These are phyloP conservation scores for Elymus sibiricus DNA, from an alignment of 176 grass and related monocot species.

Conservation along the genomic window DNA sequence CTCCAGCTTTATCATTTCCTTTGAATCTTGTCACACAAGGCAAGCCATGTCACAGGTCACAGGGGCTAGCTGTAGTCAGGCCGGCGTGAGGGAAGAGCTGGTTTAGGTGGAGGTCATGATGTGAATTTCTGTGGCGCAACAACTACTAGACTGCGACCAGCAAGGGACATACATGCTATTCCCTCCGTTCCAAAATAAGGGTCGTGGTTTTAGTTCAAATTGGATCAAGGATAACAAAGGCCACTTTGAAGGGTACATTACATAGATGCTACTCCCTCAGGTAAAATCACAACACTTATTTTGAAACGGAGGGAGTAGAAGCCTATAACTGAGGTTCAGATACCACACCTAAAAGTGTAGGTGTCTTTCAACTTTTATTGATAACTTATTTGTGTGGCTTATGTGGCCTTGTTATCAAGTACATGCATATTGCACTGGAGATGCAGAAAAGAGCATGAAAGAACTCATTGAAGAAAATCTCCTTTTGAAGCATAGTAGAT, in stretches of 20 bases:
- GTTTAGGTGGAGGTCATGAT: slow-evolving; percentile 53
- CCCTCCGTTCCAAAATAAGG: too few species aligned
- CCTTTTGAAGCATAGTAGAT: not conserved
- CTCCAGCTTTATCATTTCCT: too few species aligned
- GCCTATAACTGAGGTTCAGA: not conserved
- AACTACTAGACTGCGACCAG: slow-evolving; percentile 32
- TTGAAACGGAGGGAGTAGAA: too few species aligned
- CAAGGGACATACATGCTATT: too few species aligned
- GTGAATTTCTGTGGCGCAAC: slow-evolving; percentile 44
- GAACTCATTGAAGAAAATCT: not conserved
- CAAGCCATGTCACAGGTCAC: too few species aligned
- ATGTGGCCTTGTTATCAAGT: slow-evolving; percentile 6
- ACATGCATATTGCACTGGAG: not conserved
- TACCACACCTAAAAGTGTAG: slow-evolving; percentile 1
- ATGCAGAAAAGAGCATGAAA: not conserved
- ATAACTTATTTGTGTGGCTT: not conserved
- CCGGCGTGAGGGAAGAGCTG: slow-evolving; percentile 72
- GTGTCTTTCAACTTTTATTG: not conserved
- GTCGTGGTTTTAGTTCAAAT: too few species aligned
- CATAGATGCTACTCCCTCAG: too few species aligned
- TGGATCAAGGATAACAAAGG: too few species aligned
- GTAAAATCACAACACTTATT: too few species aligned
- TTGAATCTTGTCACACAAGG: too few species aligned
- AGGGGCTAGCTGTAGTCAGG: slow-evolving; percentile 44
- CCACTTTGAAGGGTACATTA: too few species aligned